Evolutionary conservation across 108 stramenopile species (phyloP).

Genomic region (Skeletonema grethae): DNA sequence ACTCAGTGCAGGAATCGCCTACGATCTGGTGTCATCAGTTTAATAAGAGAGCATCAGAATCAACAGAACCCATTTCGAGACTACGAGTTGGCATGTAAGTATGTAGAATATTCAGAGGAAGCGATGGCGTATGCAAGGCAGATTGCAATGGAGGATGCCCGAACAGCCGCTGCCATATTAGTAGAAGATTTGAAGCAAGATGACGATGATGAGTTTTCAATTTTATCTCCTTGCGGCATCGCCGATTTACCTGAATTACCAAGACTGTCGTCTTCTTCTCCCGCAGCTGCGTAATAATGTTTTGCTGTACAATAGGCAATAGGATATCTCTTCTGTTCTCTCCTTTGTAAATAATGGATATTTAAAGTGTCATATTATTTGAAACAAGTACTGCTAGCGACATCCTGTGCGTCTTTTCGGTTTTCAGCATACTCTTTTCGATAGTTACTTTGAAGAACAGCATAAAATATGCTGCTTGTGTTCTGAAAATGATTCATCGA

Average conservation of each 20-base stretch:
- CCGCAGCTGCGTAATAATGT: background rate
- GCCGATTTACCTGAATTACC: background rate
- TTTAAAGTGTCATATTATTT: background rate
- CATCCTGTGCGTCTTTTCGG: too few relatives aligned
- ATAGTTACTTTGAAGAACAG: background rate
- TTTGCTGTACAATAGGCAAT: too few relatives aligned
- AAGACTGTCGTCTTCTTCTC: background rate
- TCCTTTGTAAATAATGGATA: background rate
- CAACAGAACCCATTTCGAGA: background rate
- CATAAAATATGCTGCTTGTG: constrained; percentile 47
- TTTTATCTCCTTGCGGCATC: background rate
- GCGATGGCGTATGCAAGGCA: background rate
- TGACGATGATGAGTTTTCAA: background rate
- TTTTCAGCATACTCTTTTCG: too few relatives aligned
- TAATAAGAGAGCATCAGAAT: background rate
- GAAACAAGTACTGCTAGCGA: background rate
- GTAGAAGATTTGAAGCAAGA: background rate
- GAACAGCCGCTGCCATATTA: background rate
- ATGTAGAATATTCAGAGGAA: background rate
- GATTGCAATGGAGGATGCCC: background rate
- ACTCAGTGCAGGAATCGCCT: background rate
- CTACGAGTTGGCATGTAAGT: constrained; percentile 2
- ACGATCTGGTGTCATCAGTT: background rate
- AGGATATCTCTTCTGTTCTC: background rate
- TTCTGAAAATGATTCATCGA: constrained; percentile 35